Percentiles rank a stretch among this genome's conserved stretches.
Evolutionary conservation across 129 eudicot species (phyloP).

Genomic region (Arctium minus): DNA sequence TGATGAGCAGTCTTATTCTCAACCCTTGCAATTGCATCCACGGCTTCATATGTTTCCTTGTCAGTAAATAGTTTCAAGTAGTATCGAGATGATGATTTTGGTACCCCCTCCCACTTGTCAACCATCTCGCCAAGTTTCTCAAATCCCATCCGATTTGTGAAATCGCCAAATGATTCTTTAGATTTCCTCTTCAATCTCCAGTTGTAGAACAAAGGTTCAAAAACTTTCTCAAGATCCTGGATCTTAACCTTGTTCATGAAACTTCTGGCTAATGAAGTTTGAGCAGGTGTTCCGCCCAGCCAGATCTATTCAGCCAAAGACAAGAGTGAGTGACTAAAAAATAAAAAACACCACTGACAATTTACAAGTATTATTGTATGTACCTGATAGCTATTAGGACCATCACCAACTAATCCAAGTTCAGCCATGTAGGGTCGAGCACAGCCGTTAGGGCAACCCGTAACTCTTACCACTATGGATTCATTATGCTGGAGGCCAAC

Average conservation of each 20-base stretch:
- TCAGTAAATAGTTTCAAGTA: slow-evolving; percentile 74
- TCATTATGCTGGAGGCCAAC: slow-evolving; percentile 87
- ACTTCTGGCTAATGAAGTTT: slow-evolving; percentile 56
- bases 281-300: slow-evolving; percentile 97
- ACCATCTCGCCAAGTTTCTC: slow-evolving; percentile 73
- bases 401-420: slow-evolving; percentile 98
- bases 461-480: slow-evolving; percentile 82
- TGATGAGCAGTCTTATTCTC: slow-evolving; percentile 85
- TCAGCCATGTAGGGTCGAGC: slow-evolving; percentile 99
- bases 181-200: slow-evolving; percentile 75
- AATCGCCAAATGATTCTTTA: slow-evolving; percentile 90
- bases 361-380: no score
- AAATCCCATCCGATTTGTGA: slow-evolving; percentile 81
- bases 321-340: no score
- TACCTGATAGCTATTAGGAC: slow-evolving; percentile 99
- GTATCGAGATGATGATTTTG: slow-evolving; percentile 40
- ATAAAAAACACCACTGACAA: neutral
- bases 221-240: slow-evolving; percentile 85
- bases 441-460: slow-evolving; percentile 99
- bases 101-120: slow-evolving; percentile 83
- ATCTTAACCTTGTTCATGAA: slow-evolving; percentile 90
- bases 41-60: slow-evolving; percentile 67
- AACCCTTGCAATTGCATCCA: slow-evolving; percentile 70
- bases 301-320: slow-evolving; percentile 44
- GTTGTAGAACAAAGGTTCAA: slow-evolving; percentile 81